phyloP scores from a whole-genome alignment of 306 rosid species.

The Malus asiatica region DNA sequence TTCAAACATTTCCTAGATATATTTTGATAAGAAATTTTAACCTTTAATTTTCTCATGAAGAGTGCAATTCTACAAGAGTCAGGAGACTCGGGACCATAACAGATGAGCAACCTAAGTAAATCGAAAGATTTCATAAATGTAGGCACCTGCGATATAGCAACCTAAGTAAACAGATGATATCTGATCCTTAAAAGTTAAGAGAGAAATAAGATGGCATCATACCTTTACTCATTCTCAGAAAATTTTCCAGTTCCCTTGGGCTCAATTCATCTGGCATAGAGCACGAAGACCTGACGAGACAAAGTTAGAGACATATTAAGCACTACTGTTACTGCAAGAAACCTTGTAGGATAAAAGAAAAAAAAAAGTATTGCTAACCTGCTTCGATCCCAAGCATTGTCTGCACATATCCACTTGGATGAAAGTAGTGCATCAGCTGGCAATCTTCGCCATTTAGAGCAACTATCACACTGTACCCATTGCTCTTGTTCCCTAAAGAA shows the following conservation, averaged over 20 bases:
- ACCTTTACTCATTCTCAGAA: slow-evolving; percentile 79
- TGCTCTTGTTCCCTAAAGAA: slow-evolving; percentile 75
- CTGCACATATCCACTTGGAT: slow-evolving; percentile 76
- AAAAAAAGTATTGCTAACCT: slow-evolving; percentile 38
- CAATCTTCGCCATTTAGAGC: slow-evolving; percentile 89
- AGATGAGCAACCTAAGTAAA: not conserved
- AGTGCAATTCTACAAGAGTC: not conserved
- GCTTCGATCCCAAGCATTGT: slow-evolving; percentile 83
- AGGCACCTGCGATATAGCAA: not conserved
- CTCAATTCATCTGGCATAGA: slow-evolving; percentile 74
- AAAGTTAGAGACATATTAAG: slow-evolving; percentile 14
- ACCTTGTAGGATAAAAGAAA: not conserved
- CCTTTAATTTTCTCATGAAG: not conserved
- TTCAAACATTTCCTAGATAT: not conserved
- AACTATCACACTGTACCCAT: slow-evolving; percentile 91
- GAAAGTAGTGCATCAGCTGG: slow-evolving; percentile 81
- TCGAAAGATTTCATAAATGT: not conserved
- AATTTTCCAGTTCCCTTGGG: slow-evolving; percentile 75
- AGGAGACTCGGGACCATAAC: not conserved
- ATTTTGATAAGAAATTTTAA: not conserved
- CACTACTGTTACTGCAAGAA: slow-evolving; percentile 8
- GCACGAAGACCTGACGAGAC: slow-evolving; percentile 68
- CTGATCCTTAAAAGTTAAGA: not conserved
- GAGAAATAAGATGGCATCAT: slow-evolving; percentile 16
- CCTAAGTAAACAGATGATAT: not conserved